phyloP scores from a whole-genome alignment of 2,329 filamentous ascomycete species.

The Pseudogymnoascus sp. region DNA sequence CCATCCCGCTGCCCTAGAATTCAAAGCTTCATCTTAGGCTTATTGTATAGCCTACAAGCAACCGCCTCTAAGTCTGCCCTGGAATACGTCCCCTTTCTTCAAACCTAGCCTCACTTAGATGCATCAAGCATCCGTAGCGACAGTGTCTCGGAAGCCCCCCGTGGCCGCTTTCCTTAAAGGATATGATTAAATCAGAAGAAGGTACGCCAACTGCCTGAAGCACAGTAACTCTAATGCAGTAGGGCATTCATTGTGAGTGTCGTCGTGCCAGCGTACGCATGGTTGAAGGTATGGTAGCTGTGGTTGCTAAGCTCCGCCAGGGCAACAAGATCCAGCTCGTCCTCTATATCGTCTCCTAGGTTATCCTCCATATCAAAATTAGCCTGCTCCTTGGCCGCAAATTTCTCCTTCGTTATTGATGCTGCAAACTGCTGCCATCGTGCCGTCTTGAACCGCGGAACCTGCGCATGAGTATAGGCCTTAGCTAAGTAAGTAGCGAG shows the following conservation, averaged over 20 bases:
- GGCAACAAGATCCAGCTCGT: slow-evolving; percentile 13
- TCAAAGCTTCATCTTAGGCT: slow-evolving; percentile 8
- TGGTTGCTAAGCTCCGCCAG: slow-evolving; percentile 14
- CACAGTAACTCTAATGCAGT: slow-evolving; percentile 9
- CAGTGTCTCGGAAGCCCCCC: slow-evolving; percentile 1
- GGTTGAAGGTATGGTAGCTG: slow-evolving; percentile 12
- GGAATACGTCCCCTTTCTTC: slow-evolving; percentile 5
- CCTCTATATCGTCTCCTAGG: slow-evolving; percentile 9
- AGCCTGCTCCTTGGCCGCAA: slow-evolving; percentile 9
- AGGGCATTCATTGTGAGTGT: slow-evolving; percentile 9
- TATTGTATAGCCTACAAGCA: slow-evolving; percentile 9
- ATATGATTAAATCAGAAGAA: slow-evolving; percentile 13
- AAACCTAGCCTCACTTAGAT: not conserved
- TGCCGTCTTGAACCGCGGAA: slow-evolving; percentile 9
- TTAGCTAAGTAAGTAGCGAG: slow-evolving; percentile 9
- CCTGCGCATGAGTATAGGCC: slow-evolving; percentile 1
- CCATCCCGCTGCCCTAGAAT: slow-evolving; percentile 8
- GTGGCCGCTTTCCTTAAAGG: slow-evolving; percentile 9
- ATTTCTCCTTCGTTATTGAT: slow-evolving; percentile 14
- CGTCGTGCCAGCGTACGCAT: slow-evolving; percentile 12
- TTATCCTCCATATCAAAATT: slow-evolving; percentile 14
- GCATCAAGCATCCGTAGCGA: slow-evolving; percentile 10
- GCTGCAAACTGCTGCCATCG: slow-evolving; percentile 8
- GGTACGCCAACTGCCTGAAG: not conserved
- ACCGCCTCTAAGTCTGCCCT: slow-evolving; percentile 10